Evolutionary conservation across 306 rosid species (phyloP), one percentile per base, ranked within the genome.

Genomic region (Vigna hirtella): DNA sequence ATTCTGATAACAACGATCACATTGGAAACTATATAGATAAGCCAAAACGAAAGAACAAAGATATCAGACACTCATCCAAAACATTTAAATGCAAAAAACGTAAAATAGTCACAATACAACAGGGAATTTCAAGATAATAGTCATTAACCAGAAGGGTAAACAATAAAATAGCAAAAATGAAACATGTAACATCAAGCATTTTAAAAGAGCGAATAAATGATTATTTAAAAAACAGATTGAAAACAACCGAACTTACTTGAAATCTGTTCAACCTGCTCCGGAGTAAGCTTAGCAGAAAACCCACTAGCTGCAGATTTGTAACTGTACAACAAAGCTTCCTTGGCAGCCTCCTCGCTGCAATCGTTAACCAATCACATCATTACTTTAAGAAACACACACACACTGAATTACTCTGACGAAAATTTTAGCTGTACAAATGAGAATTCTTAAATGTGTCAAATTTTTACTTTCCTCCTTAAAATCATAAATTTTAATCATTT

Each of bases 301-400:
- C 98, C 98, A 87, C 88, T 85, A 3, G 93, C 97, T 48, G 97
- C 98, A 4, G 83, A 43, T 87, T 94, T 94, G 87, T 94, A 94
- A 70, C 93, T 92, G 58, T 94, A 94, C 73, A 94, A 2, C 85
- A 94, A 89, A 84, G 97, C 96, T 68, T 86, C 93, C 87, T 87
- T 94, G 22, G 98, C 98, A 79, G 97, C 97, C 47, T 92, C 97
- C 75, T 92, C 92, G 75, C 98, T 94, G 78, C 66, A 69, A 77
- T 17, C 38, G 61, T 4, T 8, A 12, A 52, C 4, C 38, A 79
- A 74, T 58, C 63, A 49, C 59, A 18, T 17, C 72, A 62, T 58
- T 59, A 66, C 20, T 9, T 30, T 38, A 36, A 52, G 3, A 62
- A 38, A 9, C 28, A 42, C 5, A 65, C 43, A 65, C 32, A n/a